Evolutionary conservation across 2,329 filamentous ascomycete species (phyloP).

Genomic region (Huntiella bhutanensis): DNA sequence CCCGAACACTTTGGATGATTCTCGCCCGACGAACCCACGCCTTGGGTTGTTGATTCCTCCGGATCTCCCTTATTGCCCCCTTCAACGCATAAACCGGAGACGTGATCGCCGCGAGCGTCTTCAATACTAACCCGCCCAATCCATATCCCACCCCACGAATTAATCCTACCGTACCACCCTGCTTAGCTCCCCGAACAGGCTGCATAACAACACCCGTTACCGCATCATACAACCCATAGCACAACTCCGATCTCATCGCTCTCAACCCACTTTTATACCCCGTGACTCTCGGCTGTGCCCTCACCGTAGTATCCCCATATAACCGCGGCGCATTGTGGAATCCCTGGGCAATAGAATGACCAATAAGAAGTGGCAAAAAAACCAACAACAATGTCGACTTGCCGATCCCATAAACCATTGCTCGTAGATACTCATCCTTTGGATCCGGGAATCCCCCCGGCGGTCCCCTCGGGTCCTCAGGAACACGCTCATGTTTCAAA

Average conservation of each 20-base stretch:
- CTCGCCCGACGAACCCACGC: constrained; percentile 36
- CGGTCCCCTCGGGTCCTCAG: constrained; percentile 3
- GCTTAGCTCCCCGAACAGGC: constrained; percentile 30
- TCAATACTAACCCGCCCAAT: constrained; percentile 42
- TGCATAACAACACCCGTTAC: constrained; percentile 37
- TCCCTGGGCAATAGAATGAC: constrained; percentile 43
- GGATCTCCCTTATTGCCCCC: constrained; percentile 40
- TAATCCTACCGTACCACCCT: constrained; percentile 28
- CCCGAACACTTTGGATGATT: constrained; percentile 37
- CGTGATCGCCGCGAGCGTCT: constrained; percentile 41
- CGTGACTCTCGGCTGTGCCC: constrained; percentile 42
- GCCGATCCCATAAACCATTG: constrained; percentile 32
- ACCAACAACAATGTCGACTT: constrained; percentile 32
- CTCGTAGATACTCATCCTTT: constrained; percentile 25
- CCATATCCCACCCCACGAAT: constrained; percentile 42
- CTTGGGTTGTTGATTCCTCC: constrained; percentile 32
- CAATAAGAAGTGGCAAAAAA: constrained; percentile 40
- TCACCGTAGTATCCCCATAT: constrained; percentile 52
- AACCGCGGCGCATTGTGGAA: constrained; percentile 53
- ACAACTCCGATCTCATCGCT: constrained; percentile 41
- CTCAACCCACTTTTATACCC: constrained; percentile 44
- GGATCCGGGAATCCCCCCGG: constrained; percentile 13
- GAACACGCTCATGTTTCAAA: constrained; percentile 10
- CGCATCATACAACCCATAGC: constrained; percentile 46
- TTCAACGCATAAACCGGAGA: constrained; percentile 45